A percentile compares a stretch with the other conserved stretches of the same genome.
These are phyloP conservation scores for Trapa incisa DNA, from an alignment of 345 rosid species.

Conservation along the genomic window DNA sequence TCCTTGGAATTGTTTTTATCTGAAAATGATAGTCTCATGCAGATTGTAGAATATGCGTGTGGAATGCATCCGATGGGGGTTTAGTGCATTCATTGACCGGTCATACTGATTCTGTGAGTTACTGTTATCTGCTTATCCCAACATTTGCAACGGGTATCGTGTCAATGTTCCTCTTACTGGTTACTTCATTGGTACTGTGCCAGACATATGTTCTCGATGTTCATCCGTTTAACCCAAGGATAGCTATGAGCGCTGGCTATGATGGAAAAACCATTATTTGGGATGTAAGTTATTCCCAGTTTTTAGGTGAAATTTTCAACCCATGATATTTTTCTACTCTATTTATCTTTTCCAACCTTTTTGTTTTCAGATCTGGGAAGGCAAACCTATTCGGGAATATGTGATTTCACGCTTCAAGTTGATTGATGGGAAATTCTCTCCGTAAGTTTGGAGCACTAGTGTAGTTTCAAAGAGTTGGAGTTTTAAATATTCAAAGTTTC, in stretches of 20 bases:
- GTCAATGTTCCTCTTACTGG: constrained; percentile 8
- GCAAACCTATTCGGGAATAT: constrained; percentile 73
- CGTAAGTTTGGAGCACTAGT: constrained; percentile 42
- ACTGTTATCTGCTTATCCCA: constrained; percentile 3
- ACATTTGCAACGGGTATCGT: not conserved
- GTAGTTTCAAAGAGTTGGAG: not conserved
- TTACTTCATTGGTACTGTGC: constrained; percentile 13
- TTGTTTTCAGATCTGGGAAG: constrained; percentile 85
- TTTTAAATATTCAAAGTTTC: not conserved
- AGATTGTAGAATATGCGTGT: constrained; percentile 99
- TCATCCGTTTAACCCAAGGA: constrained; percentile 95
- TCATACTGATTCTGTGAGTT: constrained; percentile 87
- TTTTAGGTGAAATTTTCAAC: constrained; percentile 1
- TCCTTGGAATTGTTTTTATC: not conserved
- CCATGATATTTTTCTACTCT: constrained; percentile 11
- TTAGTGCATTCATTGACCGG: constrained; percentile 95
- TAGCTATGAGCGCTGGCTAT: constrained; percentile 99
- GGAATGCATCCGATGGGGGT: constrained; percentile 98
- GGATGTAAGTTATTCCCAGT: constrained; percentile 77
- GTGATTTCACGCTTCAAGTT: constrained; percentile 83
- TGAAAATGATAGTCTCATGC: constrained; percentile 15
- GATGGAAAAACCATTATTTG: constrained; percentile 93
- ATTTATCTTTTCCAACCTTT: constrained; percentile 11
- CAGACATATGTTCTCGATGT: constrained; percentile 98
- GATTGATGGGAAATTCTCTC: constrained; percentile 99